These are phyloP conservation scores for Coffea humblotiana DNA, from an alignment of 305 asterid genomes.

Conservation along the genomic window DNA sequence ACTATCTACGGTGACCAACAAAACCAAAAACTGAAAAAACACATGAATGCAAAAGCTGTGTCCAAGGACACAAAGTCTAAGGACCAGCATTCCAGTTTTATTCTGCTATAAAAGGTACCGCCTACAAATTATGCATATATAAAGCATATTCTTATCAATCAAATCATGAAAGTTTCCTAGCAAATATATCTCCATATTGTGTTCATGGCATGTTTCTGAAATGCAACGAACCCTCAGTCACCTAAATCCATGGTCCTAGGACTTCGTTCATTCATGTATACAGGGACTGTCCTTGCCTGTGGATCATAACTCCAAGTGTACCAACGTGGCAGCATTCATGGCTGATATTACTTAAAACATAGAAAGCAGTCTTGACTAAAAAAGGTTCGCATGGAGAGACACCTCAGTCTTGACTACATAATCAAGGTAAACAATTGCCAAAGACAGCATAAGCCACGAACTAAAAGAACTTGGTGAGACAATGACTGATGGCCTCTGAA, in stretches of 20 bases:
- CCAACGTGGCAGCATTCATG: background rate
- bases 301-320: background rate
- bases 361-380: background rate
- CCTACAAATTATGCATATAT: background rate
- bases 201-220: background rate
- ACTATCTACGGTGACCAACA: constrained; percentile 11
- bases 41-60: background rate
- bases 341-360: background rate
- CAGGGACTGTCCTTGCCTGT: background rate
- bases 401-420: background rate
- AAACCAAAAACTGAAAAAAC: background rate
- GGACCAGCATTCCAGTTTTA: background rate
- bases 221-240: background rate
- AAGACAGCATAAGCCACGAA: background rate
- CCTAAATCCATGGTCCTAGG: background rate
- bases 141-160: background rate
- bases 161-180: background rate
- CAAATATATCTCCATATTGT: background rate
- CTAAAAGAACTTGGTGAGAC: no score
- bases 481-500: background rate
- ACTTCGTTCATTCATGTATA: background rate
- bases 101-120: background rate
- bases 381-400: background rate
- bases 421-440: background rate
- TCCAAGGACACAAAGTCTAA: background rate